These are phyloP conservation scores for Ajuga reptans DNA, from an alignment of 305 asterid genomes.

Conservation along the genomic window DNA sequence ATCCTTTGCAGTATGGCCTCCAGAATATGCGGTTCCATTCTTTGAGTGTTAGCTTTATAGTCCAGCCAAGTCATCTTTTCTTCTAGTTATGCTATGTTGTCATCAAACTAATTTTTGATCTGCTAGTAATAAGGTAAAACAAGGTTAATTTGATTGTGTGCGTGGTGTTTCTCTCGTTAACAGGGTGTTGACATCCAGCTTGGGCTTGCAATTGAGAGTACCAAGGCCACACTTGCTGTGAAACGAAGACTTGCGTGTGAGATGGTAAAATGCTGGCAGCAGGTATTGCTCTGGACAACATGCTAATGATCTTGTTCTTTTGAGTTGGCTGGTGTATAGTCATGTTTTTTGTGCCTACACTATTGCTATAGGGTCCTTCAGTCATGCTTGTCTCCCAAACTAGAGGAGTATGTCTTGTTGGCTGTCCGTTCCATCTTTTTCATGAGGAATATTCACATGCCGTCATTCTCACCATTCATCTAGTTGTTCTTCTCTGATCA, in stretches of 20 bases:
- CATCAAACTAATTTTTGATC: background rate
- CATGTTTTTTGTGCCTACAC: background rate
- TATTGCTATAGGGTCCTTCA: background rate
- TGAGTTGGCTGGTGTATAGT: background rate
- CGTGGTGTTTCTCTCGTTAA: slow-evolving; percentile 18
- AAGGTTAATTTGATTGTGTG: background rate
- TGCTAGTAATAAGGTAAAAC: background rate
- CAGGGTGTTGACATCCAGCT: slow-evolving; percentile 98
- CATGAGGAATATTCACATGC: no score
- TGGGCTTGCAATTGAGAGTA: slow-evolving; percentile 95
- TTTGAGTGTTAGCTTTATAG: background rate
- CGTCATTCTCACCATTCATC: no score
- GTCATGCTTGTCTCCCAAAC: background rate
- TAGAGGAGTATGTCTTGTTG: no score
- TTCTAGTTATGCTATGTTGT: background rate
- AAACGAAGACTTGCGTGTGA: slow-evolving; percentile 98
- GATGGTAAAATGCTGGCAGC: slow-evolving; percentile 99
- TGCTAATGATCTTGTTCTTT: background rate
- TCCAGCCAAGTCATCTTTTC: background rate
- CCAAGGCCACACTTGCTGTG: slow-evolving; percentile 95
- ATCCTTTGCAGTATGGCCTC: background rate
- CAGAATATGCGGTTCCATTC: background rate
- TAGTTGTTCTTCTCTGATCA: no score
- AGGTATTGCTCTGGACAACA: slow-evolving; percentile 40
- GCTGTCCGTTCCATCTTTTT: no score